Base-by-base conservation (phyloP, 768 basidiomycete genomes). In the Hygrocybe punicea region DNA sequence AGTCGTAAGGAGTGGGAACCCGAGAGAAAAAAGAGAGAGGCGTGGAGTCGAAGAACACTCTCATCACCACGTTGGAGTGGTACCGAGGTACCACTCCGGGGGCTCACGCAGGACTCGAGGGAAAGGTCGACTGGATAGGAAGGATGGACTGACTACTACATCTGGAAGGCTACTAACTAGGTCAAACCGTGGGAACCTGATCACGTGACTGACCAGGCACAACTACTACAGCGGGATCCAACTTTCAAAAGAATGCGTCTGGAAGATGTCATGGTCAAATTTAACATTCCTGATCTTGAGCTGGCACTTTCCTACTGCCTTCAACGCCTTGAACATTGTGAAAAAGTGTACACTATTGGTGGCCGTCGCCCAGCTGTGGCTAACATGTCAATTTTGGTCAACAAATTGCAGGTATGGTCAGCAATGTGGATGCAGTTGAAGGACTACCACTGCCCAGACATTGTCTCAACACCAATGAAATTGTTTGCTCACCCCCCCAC, bases 381-480 rank as follows among this genome's bases (percentile, higher is more conserved):
- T 44, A 14, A 14, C 19, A 4, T 51, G 51, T 3, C 42, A 7
- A 60, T 67, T 9, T 63, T 69, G 9, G 62, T 67, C 51, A 29
- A 53, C 6, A 50, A 64, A 44, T 51, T 72, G n/a, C 56, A 69
- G 40, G 58, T 71, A 8, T 73, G 71, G 72, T 62, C 58, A 16
- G 58, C 55, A 13, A 36, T 67, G 17, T 54, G 58, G 2, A 49
- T 71, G 24, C 72, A 74, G 49, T 47, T 60, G 7, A 67, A 36
- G 37, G 55, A 63, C 1, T 70, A 64, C 40, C 64, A 69, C 34
- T 36, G 60, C 21, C 59, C 65, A 2, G 45, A 67, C 36, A 46
- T 53, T 4, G 53, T 63, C 7, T 35, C 66, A 8, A 61, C 66
- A 16, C 51, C 62, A 13, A 53, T 63, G 42, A 68, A 62, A 1